phyloP scores from a whole-genome alignment of 2,329 filamentous ascomycete species.

The Didymella exigua region DNA sequence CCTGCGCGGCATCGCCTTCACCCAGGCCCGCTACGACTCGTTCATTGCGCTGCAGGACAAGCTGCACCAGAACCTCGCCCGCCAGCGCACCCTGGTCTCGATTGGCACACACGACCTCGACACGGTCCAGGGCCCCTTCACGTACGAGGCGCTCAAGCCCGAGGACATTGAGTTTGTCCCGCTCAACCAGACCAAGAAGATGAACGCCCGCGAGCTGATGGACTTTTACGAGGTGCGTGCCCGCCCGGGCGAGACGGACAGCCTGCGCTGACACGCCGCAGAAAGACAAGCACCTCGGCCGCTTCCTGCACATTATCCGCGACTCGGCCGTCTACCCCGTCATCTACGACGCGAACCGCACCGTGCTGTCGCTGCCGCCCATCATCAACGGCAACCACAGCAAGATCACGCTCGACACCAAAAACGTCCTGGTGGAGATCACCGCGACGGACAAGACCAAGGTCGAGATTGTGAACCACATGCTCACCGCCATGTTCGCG shows the following conservation, averaged over 20 bases:
- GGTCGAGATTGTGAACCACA: conserved; percentile 92
- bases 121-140: conserved; percentile 91
- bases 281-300: conserved; percentile 88
- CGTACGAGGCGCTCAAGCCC: conserved; percentile 91
- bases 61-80: conserved; percentile 92
- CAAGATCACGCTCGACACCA: conserved; percentile 90
- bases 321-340: conserved; percentile 95
- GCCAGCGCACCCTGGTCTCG: conserved; percentile 90
- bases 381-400: conserved; percentile 98
- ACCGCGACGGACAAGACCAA: conserved; percentile 96
- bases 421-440: conserved; percentile 95
- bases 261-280: conserved; percentile 48
- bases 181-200: conserved; percentile 86
- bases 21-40: conserved; percentile 87
- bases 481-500: conserved; percentile 97
- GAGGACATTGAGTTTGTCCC: conserved; percentile 90
- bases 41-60: conserved; percentile 99
- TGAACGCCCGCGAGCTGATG: conserved; percentile 91
- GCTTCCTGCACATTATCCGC: conserved; percentile 90
- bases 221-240: conserved; percentile 74
- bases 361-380: conserved; percentile 90
- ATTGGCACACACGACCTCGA: conserved; percentile 98
- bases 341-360: conserved; percentile 86
- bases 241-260: background rate
- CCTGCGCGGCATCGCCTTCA: conserved; percentile 88